phyloP scores from a whole-genome alignment of 495 filamentous ascomycete species.

The Penicillium roqueforti region DNA sequence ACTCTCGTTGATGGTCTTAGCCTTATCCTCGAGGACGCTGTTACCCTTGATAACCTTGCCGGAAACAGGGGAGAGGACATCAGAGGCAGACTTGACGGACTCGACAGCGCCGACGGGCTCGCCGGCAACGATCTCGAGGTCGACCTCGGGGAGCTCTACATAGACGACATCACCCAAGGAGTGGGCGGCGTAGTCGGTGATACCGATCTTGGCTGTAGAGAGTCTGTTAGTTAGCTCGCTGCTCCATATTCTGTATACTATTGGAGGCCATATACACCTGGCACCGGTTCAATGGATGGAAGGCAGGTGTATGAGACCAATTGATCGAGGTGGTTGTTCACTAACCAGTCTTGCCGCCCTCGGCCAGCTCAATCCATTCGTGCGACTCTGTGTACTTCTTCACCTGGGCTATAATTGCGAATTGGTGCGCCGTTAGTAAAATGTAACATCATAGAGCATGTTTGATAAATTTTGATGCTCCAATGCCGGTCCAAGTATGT shows the following conservation, averaged over 20 bases:
- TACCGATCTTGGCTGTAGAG: constrained; percentile 68
- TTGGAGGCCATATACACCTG: background rate
- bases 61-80: constrained; percentile 83
- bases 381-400: constrained; percentile 97
- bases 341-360: constrained; percentile 57
- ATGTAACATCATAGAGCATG: constrained; percentile 7
- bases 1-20: constrained; percentile 77
- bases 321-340: background rate
- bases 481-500: background rate
- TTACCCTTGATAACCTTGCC: constrained; percentile 74
- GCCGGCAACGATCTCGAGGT: constrained; percentile 59
- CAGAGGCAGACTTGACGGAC: constrained; percentile 94
- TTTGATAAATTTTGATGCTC: background rate
- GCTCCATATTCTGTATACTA: background rate
- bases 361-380: constrained; percentile 90
- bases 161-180: constrained; percentile 94
- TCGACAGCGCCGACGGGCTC: constrained; percentile 91
- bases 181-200: constrained; percentile 85
- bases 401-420: constrained; percentile 39
- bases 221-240: constrained; percentile 8
- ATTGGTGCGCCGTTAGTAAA: constrained; percentile 25
- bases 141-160: constrained; percentile 78
- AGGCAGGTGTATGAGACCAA: background rate
- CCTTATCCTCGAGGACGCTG: constrained; percentile 70
- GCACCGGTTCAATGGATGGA: constrained; percentile 2